Evolutionary conservation across 257 asterid species (phyloP).

Genomic region (Fraxinus anomala): DNA sequence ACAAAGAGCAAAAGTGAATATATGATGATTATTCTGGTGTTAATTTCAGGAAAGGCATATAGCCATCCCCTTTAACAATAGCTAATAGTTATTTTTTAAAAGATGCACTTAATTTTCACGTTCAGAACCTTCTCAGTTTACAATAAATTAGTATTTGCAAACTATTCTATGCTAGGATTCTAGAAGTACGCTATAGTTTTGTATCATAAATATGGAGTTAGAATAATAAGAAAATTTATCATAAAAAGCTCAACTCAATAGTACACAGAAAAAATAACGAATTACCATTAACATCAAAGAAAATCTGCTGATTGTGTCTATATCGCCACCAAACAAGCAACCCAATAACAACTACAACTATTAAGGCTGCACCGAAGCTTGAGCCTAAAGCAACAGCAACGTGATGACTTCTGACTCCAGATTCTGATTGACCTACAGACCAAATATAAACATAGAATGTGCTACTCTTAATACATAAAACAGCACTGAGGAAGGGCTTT

Average conservation of each 20-base stretch:
- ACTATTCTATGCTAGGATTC: background rate
- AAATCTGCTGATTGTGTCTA: slow-evolving; percentile 83
- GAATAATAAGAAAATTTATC: background rate
- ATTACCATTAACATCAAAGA: slow-evolving; percentile 91
- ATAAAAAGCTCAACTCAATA: background rate
- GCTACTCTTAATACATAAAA: background rate
- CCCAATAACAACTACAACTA: slow-evolving; percentile 45
- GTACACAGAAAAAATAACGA: background rate
- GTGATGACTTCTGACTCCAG: slow-evolving; percentile 52
- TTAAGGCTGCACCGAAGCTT: slow-evolving; percentile 65
- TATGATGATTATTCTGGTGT: too few relatives aligned
- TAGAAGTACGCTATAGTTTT: background rate
- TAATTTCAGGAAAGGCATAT: background rate
- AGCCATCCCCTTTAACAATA: background rate
- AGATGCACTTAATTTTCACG: background rate
- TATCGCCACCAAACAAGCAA: slow-evolving; percentile 78
- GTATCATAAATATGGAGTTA: background rate
- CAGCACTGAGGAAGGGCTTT: background rate
- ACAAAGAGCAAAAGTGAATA: background rate
- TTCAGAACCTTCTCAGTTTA: background rate
- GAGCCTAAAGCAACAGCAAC: slow-evolving; percentile 68
- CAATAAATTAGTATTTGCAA: background rate
- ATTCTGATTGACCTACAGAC: slow-evolving; percentile 55
- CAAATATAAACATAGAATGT: slow-evolving; percentile 11
- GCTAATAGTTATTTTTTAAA: background rate